Conservation (phyloP, 192 early-diverging fungal species). For the Phlyctochytrium bullatum region DNA sequence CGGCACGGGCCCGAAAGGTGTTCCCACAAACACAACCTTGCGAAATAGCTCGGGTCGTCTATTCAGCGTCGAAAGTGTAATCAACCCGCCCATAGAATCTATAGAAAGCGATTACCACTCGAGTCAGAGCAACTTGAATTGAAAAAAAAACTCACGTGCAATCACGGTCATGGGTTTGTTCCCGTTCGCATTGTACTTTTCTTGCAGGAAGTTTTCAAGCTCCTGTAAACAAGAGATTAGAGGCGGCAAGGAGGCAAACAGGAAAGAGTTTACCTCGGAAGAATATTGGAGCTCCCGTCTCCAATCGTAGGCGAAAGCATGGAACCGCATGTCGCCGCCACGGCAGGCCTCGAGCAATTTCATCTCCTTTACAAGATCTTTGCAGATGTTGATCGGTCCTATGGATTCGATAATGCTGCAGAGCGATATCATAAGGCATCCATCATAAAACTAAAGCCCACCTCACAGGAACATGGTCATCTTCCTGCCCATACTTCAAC, state of each 20-base stretch:
- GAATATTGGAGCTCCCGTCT: conserved; percentile 20
- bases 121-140: neutral
- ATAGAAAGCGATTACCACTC: neutral
- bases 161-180: conserved; percentile 22
- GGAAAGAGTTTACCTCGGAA: conserved; percentile 1
- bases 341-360: conserved; percentile 14
- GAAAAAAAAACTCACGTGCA: conserved; percentile 11
- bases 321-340: conserved; percentile 20
- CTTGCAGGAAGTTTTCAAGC: conserved; percentile 16
- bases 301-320: conserved; percentile 36
- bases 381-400: conserved; percentile 33
- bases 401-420: conserved; percentile 28
- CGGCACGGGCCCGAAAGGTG: conserved; percentile 28
- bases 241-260: too few species aligned
- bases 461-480: conserved; percentile 21
- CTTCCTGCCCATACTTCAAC: conserved; percentile 17
- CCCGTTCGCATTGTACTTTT: conserved; percentile 23
- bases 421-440: neutral
- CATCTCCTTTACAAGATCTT: conserved; percentile 24
- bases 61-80: conserved; percentile 26
- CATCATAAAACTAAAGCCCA: neutral
- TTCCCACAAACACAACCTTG: conserved; percentile 24
- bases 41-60: conserved; percentile 29
- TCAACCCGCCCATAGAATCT: conserved; percentile 34
- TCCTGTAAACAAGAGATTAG: too few species aligned